Evolutionary conservation across 768 basidiomycete genomes (phyloP).

Genomic region (Pleurotus giganteus): DNA sequence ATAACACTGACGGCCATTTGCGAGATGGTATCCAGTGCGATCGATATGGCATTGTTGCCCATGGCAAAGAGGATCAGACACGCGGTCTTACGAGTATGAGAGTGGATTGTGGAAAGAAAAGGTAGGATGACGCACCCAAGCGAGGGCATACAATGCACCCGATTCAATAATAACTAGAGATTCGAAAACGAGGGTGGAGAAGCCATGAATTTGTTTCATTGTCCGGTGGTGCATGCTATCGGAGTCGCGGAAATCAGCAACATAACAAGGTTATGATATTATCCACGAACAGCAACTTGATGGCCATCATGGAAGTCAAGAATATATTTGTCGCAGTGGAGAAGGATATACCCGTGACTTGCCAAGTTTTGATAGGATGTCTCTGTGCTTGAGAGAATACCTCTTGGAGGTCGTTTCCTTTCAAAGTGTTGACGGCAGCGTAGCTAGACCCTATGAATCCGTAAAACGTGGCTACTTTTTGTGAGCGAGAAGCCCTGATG

Average conservation of each 20-base stretch:
- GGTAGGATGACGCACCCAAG: not conserved
- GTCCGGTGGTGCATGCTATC: not conserved
- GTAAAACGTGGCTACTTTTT: too few relatives aligned
- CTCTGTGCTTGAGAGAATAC: not conserved
- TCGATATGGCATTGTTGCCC: not conserved
- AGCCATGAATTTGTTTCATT: not conserved
- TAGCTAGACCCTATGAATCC: too few relatives aligned
- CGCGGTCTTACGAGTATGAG: not conserved
- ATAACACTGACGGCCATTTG: slow-evolving; percentile 6
- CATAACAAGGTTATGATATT: not conserved
- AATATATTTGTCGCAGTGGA: not conserved
- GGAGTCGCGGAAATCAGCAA: not conserved
- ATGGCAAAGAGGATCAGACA: not conserved
- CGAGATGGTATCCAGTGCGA: slow-evolving; percentile 7
- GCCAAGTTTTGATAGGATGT: not conserved
- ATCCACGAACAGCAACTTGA: not conserved
- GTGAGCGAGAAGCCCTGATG: too few relatives aligned
- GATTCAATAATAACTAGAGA: not conserved
- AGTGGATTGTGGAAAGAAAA: not conserved
- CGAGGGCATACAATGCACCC: not conserved
- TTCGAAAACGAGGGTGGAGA: not conserved
- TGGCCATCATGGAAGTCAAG: not conserved
- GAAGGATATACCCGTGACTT: not conserved
- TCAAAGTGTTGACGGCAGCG: too few relatives aligned
- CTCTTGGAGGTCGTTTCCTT: too few relatives aligned